Evolutionary conservation across 2,329 filamentous ascomycete genomes (phyloP).

Genomic region (Hymenoscyphus scutula): DNA sequence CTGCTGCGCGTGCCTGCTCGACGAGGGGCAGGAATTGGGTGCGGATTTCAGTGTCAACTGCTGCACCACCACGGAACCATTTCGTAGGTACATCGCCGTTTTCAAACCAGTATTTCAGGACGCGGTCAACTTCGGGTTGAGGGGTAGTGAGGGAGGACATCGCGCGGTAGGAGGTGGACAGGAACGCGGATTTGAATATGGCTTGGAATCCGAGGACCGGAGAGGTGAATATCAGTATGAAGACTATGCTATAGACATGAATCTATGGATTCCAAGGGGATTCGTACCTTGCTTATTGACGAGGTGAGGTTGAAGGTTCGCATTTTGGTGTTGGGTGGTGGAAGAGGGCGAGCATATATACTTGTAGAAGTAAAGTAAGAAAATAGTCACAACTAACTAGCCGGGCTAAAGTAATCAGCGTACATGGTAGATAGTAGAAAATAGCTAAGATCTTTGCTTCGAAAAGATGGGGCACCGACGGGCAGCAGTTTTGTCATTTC

Average conservation of each 20-base stretch:
- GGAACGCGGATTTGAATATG: constrained; percentile 17
- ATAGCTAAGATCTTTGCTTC: too few species aligned
- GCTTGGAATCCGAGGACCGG: constrained; percentile 22
- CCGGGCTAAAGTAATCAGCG: background rate
- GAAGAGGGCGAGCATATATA: background rate
- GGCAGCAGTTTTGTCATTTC: too few species aligned
- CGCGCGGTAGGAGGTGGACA: constrained; percentile 11
- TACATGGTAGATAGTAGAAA: background rate
- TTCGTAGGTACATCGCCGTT: constrained; percentile 14
- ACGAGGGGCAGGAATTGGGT: constrained; percentile 19
- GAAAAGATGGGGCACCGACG: too few species aligned
- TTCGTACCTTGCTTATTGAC: background rate
- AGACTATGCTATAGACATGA: background rate
- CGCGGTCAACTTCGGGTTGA: constrained; percentile 21
- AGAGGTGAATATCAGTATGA: background rate
- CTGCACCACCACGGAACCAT: constrained; percentile 21
- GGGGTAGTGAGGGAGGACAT: constrained; percentile 21
- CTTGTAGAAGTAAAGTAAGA: background rate
- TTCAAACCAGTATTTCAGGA: constrained; percentile 23
- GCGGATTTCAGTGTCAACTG: constrained; percentile 22
- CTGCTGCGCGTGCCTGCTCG: constrained; percentile 17
- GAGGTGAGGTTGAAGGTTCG: background rate
- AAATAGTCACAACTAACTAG: background rate
- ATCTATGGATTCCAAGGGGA: background rate
- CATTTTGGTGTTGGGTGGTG: background rate